phyloP scores from a whole-genome alignment of 768 basidiomycete species.

The Boletus vinaceobasis region DNA sequence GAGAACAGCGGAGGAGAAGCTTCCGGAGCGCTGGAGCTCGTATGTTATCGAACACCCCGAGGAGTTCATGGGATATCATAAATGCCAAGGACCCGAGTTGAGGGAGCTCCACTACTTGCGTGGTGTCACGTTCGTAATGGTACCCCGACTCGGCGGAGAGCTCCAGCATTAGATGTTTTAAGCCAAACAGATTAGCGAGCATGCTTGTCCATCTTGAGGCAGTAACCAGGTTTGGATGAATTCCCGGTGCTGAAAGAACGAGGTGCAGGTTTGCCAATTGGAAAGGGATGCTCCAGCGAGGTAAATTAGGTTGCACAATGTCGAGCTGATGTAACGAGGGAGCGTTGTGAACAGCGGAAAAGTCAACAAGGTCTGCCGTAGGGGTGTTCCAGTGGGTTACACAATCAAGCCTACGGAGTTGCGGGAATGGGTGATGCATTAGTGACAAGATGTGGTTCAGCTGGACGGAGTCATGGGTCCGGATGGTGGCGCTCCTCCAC shows the following conservation, averaged over 20 bases:
- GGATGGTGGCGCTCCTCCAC: slow-evolving; percentile 45
- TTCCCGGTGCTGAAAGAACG: slow-evolving; percentile 24
- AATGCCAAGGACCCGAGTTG: slow-evolving; percentile 31
- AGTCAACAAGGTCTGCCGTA: slow-evolving; percentile 22
- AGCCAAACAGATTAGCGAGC: slow-evolving; percentile 38
- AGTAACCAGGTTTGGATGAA: slow-evolving; percentile 15
- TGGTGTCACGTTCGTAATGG: slow-evolving; percentile 16
- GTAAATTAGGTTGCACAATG: slow-evolving; percentile 36
- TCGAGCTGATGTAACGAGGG: slow-evolving; percentile 34
- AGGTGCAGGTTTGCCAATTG: slow-evolving; percentile 36
- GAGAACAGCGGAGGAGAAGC: slow-evolving; percentile 40
- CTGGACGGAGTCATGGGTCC: slow-evolving; percentile 35
- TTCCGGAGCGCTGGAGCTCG: slow-evolving; percentile 35
- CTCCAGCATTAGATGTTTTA: slow-evolving; percentile 41
- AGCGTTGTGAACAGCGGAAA: slow-evolving; percentile 32
- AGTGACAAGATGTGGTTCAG: slow-evolving; percentile 38
- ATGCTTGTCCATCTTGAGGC: slow-evolving; percentile 29
- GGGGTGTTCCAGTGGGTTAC: slow-evolving; percentile 30
- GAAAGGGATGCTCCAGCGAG: slow-evolving; percentile 33
- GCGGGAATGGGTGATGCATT: slow-evolving; percentile 35
- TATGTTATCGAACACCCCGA: slow-evolving; percentile 26
- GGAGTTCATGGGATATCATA: slow-evolving; percentile 30
- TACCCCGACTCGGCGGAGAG: slow-evolving; percentile 31
- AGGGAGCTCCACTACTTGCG: slow-evolving; percentile 17
- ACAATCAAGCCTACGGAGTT: slow-evolving; percentile 35